Base-by-base conservation (phyloP, 768 basidiomycete species). In the Lentinus tigrinus region DNA sequence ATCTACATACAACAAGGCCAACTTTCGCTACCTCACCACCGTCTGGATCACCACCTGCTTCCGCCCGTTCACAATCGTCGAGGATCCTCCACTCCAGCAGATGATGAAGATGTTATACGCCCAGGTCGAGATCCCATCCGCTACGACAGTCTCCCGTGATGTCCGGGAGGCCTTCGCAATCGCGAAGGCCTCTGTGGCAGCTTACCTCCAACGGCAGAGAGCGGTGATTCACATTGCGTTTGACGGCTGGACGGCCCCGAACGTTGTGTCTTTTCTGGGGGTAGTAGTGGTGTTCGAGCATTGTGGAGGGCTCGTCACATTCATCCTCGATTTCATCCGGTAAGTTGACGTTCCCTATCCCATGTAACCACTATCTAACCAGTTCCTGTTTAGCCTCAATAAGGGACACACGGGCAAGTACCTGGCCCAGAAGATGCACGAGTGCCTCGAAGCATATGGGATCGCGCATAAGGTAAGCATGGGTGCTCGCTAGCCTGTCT, bases 21-120 rank as follows among this genome's bases (percentile, higher is more conserved):
- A 26, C 6, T 21, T 58, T 14, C 51, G 49, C 39, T 27, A 52
- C 28, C 11, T 16, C 5, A n/a, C 42, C 24, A 37, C 31, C n/a
- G 4, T 43, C 3, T 58, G 56, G 56, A 14, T 38, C 16, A 49
- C 51, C 1, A 36, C 21, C n/a, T 28, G 49, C 16, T 37, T 52
- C 50, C 50, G 56, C 34, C 56, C 56, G 1, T 58, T 38, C 49
- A 39, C 39, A 34, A 58, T 58, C 38, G 27, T 58, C 19, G n/a
- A 52, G n/a, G 56, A 58, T 23, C 49, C 56, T 3, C 49, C 51
- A 36, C 26, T 58, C 31, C 40, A 39, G 4, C 24, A 52, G 23
- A 34, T 58, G 11, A 23, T 58, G 16, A 24, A 23, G 13, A 53
- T 58, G 51, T 50, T 58, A 2, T 46, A 58, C 26, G 34, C 28